Evolutionary conservation across 805 yeast genomes (phyloP).

Genomic region (Schwanniomyces pseudopolymorphus): DNA sequence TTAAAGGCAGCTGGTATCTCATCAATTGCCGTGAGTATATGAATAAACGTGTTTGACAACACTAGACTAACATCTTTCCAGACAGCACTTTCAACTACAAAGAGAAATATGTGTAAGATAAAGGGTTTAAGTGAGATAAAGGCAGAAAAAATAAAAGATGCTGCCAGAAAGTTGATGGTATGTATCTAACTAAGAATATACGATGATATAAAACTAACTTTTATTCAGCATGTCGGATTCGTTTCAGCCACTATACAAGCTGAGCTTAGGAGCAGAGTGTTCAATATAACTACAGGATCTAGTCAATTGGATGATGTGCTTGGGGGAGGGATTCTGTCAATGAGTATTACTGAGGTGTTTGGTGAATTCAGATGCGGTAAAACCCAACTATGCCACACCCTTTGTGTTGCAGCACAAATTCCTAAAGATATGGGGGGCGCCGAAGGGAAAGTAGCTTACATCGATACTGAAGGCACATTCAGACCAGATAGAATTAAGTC

Average conservation of each 20-base stretch:
- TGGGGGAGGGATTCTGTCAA: conserved; percentile 16
- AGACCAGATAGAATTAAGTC: conserved; percentile 15
- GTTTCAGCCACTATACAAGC: conserved; percentile 13
- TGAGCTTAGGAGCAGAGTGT: conserved; percentile 11
- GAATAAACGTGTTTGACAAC: not conserved
- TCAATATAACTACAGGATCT: conserved; percentile 12
- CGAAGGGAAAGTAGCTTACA: conserved; percentile 16
- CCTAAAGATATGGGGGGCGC: conserved; percentile 16
- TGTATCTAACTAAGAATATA: not conserved
- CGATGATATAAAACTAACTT: conserved; percentile 1
- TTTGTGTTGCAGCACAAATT: conserved; percentile 16
- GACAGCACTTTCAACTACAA: conserved; percentile 14
- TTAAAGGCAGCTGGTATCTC: conserved; percentile 13
- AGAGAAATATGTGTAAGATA: conserved; percentile 13
- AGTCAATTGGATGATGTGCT: conserved; percentile 14
- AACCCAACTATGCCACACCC: conserved; percentile 16
- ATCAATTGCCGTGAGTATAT: conserved; percentile 13
- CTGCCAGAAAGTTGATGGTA: conserved; percentile 14
- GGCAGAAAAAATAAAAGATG: conserved; percentile 16
- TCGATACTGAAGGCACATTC: conserved; percentile 18
- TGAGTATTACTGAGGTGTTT: conserved; percentile 16
- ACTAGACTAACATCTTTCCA: conserved; percentile 6
- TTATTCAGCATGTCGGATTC: conserved; percentile 10
- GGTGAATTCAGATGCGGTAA: conserved; percentile 19
- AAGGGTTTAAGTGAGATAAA: conserved; percentile 16